Evolutionary conservation across 768 basidiomycete species (phyloP), one percentile per base, ranked within the genome.

Genomic region (Gloeophyllum trabeum): DNA sequence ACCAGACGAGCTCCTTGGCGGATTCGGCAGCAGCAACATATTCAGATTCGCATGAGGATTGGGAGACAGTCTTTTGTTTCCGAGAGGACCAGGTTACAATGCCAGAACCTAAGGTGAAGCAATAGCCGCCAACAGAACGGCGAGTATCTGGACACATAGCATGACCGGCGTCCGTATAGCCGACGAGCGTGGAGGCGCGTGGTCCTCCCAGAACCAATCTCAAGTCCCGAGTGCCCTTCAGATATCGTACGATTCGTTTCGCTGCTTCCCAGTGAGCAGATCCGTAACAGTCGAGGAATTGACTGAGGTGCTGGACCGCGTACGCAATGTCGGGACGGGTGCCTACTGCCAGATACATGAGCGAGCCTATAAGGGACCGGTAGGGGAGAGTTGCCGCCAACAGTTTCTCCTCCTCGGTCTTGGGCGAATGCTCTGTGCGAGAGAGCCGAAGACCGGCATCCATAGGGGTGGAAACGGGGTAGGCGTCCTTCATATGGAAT

Each of bases 1-100:
- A 22, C 59, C 60, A 65, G 22, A 58, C 37, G 4, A 50, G 52
- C 39, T 64, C 50, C 36, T 55, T 51, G 0, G 53, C 34, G 1
- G 56, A 54, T 22, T 60, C 49, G 0, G 58, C 35, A 5, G 47
- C 42, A 1, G 53, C 57, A 19, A 65, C 53, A 46, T 60, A 64
- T 49, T 66, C 61, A 1, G 65, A 58, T 43, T 66, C 59, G 16
- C 51, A 55, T 21, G 51, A 55, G 1, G 61, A 65, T 3, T 48
- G 30, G 1, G 62, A 54, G 24, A 59, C 48, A 13, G 48, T 50
- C 6, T 45, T 16, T 47, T 65, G 64, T 41, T 55, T 52, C 39
- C 51, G 47, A 0, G 57, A 51, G 1, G 40, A 41, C 61, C 62
- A 65, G 12, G 44, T 37, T 22, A 65, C 44, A 6, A 46, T 42